These are phyloP conservation scores for Achaetomium macrosporum DNA, from an alignment of 2,329 filamentous ascomycete species.

Conservation along the genomic window DNA sequence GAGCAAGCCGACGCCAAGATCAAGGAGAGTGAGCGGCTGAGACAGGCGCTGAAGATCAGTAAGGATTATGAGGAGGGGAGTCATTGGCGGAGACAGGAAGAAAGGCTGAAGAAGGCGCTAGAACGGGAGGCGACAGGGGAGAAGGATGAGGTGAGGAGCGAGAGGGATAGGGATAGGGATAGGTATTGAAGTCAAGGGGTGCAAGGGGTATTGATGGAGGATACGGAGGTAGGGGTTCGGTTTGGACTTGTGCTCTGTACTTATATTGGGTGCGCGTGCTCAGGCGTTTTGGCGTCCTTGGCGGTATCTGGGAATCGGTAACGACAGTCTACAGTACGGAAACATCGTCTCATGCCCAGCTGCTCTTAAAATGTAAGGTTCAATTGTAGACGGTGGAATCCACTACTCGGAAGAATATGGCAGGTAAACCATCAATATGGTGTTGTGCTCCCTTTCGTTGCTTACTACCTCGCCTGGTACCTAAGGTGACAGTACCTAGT, in stretches of 20 bases:
- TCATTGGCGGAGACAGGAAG: conserved; percentile 81
- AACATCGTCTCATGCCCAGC: not conserved
- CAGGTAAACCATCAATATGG: too few relatives aligned
- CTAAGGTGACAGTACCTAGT: too few relatives aligned
- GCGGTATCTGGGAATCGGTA: not conserved
- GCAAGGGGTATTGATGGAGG: not conserved
- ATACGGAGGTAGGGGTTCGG: not conserved
- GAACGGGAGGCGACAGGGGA: conserved; percentile 33
- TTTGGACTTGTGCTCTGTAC: not conserved
- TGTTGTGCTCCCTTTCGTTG: too few relatives aligned
- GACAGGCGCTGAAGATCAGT: conserved; percentile 80
- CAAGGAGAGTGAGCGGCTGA: conserved; percentile 82
- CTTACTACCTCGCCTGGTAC: too few relatives aligned
- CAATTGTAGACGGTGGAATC: too few relatives aligned
- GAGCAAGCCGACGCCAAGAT: conserved; percentile 95
- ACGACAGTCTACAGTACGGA: not conserved
- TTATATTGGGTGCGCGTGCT: not conserved
- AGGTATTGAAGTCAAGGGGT: not conserved
- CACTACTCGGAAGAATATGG: too few relatives aligned
- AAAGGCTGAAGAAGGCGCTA: conserved; percentile 47
- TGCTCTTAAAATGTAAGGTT: too few relatives aligned
- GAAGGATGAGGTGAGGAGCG: conserved; percentile 4
- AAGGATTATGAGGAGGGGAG: conserved; percentile 79
- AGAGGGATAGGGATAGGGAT: conserved; percentile 2
- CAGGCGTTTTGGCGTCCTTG: not conserved